Conservation (phyloP, 768 basidiomycete genomes). For the Boletales sp. region DNA sequence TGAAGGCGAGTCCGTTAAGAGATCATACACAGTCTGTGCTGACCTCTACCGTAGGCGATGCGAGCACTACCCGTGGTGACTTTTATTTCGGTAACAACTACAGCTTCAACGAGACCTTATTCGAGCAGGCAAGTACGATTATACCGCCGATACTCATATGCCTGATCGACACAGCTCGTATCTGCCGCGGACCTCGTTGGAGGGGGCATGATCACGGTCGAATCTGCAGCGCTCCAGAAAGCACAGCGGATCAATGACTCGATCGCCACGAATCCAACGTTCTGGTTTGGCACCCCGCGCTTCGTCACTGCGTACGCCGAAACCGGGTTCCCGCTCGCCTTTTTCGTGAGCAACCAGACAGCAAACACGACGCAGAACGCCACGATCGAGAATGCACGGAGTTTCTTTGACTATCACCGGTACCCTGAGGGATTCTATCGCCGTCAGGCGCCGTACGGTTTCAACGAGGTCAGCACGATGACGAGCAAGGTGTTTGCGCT, state of each 20-base stretch:
- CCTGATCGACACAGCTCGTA: slow-evolving; percentile 9
- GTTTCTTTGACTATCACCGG: slow-evolving; percentile 16
- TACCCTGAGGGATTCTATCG: slow-evolving; percentile 20
- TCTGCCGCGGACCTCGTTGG: slow-evolving; percentile 18
- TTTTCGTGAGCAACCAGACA: slow-evolving; percentile 24
- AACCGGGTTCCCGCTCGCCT: slow-evolving; percentile 21
- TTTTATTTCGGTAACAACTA: slow-evolving; percentile 25
- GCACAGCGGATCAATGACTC: slow-evolving; percentile 22
- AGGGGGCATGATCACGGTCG: slow-evolving; percentile 16
- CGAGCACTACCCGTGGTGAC: slow-evolving; percentile 22
- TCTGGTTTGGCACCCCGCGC: slow-evolving; percentile 19
- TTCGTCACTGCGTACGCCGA: slow-evolving; percentile 21
- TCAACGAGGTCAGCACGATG: not conserved
- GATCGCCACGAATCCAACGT: slow-evolving; percentile 22
- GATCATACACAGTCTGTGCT: not conserved
- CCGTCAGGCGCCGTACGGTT: slow-evolving; percentile 14
- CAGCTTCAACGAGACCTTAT: slow-evolving; percentile 25
- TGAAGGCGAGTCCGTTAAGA: slow-evolving; percentile 11
- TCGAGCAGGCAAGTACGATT: slow-evolving; percentile 8
- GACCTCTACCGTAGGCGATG: slow-evolving; percentile 15
- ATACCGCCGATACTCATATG: not conserved
- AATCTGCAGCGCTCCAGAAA: slow-evolving; percentile 22
- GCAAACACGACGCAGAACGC: slow-evolving; percentile 8
- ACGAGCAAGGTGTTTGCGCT: not conserved
- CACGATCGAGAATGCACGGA: slow-evolving; percentile 15